These are phyloP conservation scores for Rhizophagus sp. DNA, from an alignment of 192 early-diverging fungal genomes.

Conservation along the genomic window DNA sequence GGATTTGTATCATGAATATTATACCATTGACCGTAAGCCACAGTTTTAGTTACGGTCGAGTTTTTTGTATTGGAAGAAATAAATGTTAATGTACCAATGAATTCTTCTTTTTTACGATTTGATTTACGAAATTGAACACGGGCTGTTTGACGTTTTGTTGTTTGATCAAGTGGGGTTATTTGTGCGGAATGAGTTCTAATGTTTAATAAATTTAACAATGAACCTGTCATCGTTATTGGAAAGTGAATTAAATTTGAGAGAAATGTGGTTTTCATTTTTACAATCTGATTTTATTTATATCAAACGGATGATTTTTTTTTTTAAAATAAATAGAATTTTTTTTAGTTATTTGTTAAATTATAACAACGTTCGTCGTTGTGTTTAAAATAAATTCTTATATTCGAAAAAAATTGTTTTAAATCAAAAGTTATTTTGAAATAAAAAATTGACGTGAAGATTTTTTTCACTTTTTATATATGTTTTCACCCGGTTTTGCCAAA, in stretches of 20 bases:
- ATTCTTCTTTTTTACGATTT: background rate
- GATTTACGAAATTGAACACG: background rate
- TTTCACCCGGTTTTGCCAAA: too few relatives aligned
- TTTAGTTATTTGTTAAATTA: background rate
- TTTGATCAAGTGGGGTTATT: background rate
- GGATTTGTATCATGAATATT: background rate
- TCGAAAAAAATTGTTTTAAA: too few relatives aligned
- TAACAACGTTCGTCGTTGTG: too few relatives aligned
- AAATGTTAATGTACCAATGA: background rate
- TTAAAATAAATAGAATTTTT: background rate
- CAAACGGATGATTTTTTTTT: background rate
- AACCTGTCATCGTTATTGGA: background rate
- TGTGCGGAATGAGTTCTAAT: background rate
- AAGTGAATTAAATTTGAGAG: background rate
- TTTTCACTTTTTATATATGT: too few relatives aligned
- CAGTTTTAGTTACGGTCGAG: background rate
- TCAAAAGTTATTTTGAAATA: too few relatives aligned
- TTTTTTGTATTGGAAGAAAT: background rate
- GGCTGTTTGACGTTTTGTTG: background rate
- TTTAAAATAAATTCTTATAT: too few relatives aligned
- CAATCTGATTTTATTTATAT: too few relatives aligned
- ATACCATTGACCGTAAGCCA: conserved; percentile 7
- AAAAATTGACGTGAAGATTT: too few relatives aligned
- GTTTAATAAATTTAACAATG: background rate
- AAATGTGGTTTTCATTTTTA: background rate